Evolutionary conservation across 1,284 basidiomycete species (phyloP), one percentile per base, ranked within the genome.

Genomic region (Amylostereum areolatum): DNA sequence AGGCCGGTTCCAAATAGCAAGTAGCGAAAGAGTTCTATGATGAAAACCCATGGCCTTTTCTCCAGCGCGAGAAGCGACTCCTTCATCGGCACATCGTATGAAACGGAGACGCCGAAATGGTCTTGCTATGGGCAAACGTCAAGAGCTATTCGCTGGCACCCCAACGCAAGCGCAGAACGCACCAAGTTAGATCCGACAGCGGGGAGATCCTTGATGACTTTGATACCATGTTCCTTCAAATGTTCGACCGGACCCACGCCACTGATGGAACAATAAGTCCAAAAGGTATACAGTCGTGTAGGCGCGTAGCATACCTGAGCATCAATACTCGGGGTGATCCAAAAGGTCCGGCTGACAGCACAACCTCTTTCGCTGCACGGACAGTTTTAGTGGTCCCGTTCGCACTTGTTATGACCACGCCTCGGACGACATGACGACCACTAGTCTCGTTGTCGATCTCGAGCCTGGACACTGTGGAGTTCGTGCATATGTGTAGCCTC

Each of bases 201-300:
- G 1, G 77, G 72, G 5, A 77, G 66, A 51, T 83, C 74, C 36
- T 73, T 62, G 3, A 81, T 56, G 9, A 81, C 59, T 0, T 70
- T 66, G 31, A 85, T 79, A 2, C 59, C 57, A 37, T 72, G 64
- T 37, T 68, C 62, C 32, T 69, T 58, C 27, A 85, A 73, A n/a
- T 81, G 69, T 18, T 65, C 59, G 10, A 68, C 66, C 10, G 80
- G 75, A 0, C 84, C 84, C 18, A 85, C 63, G 3, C 85, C 85
- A 25, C 59, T 60, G 12, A 8, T 27, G 11, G 24, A 3, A 2
- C n/a, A 2, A 9, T 30, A 27, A 30, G 10, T 10, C 28, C 7
- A 9, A 0, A 4, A 1, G 7, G 12, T 2, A 8, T 31, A 3
- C 25, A 12, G 12, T 30, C 37, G 37, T 11, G 4, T 40, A 33